Evolutionary conservation across 1,284 basidiomycete genomes (phyloP), one percentile per base, ranked within the genome.

Genomic region (Calocybe gambosa): DNA sequence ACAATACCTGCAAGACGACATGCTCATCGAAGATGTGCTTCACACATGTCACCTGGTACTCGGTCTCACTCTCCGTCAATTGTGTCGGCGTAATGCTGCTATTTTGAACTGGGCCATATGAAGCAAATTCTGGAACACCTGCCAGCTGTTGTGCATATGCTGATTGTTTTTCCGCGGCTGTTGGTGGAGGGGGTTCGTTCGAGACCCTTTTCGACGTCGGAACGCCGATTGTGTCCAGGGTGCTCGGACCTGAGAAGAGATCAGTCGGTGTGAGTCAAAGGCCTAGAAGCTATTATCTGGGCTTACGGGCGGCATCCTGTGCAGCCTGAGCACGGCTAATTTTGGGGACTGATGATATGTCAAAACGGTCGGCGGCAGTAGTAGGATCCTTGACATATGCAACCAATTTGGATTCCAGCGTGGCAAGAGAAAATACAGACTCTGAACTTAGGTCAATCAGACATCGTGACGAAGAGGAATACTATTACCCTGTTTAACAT

Each of bases 11-110:
- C 81, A 97, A 95, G 34, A 99, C 95, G 51, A 99, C 67, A 63
- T 99, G 91, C 52, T 93, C 90, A 63, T 85, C 86, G 80, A 93
- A 99, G 46, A 98, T 80, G 66, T 99, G 96, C 73, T 98, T 99
- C 67, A 97, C 90, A 54, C 89, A 93, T 12, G 88, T 83, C 46
- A 98, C 95, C 58, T 96, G 93, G 63, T 99, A 99, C 69, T 99
- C 96, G 5, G 94, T 99, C 69, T 98, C 96, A 62, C 80, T 86
- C 70, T 99, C 96, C 23, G 96, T 99, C 50, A 99, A 83, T 57
- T 88, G 88, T 25, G 78, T 70, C 5, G 88, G 85, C 61, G 85
- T 91, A 41, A 77, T 57, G 50, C 85, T 90, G 71, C 92, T 96
- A 70, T 89, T 92, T 61, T 96, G 77, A 40, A 96, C 82, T 39